phyloP scores from a whole-genome alignment of 306 rosid species.

The Rosa multiflora region DNA sequence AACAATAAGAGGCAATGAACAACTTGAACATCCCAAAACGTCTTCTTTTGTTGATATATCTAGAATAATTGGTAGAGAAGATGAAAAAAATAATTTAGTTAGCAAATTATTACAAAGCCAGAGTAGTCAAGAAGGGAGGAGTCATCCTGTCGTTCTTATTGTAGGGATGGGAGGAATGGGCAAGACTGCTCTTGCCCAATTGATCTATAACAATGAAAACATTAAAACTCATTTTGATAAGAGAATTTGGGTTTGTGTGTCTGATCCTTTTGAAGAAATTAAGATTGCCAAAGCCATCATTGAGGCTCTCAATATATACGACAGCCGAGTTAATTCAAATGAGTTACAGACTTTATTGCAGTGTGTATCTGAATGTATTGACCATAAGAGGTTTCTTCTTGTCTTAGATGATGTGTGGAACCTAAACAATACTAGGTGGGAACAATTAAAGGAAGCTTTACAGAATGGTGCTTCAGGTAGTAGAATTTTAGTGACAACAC shows the following conservation, averaged over 20 bases:
- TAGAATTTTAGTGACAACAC: conserved; percentile 14
- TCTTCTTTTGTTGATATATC: too few species aligned
- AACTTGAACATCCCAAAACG: too few species aligned
- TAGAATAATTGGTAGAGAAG: not conserved
- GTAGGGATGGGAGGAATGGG: conserved; percentile 1
- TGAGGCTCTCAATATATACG: too few species aligned
- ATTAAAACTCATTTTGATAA: not conserved
- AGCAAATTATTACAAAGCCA: not conserved
- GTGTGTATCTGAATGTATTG: not conserved
- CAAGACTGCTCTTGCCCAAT: conserved; percentile 1
- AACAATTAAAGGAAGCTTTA: not conserved
- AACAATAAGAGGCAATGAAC: too few species aligned
- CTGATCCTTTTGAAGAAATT: conserved; percentile 1
- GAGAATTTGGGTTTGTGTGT: conserved; percentile 20
- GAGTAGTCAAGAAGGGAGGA: not conserved
- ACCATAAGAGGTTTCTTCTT: conserved; percentile 3
- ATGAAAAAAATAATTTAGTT: not conserved
- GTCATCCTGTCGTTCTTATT: not conserved
- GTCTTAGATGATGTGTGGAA: conserved; percentile 29
- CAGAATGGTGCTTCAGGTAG: not conserved
- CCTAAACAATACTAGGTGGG: not conserved
- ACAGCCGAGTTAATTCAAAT: too few species aligned
- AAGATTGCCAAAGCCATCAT: not conserved
- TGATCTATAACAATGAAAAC: not conserved
- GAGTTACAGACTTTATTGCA: not conserved